Evolutionary conservation across 495 filamentous ascomycete species (phyloP), one percentile per base, ranked within the genome.

Genomic region (Xanthoparmelia taractica): DNA sequence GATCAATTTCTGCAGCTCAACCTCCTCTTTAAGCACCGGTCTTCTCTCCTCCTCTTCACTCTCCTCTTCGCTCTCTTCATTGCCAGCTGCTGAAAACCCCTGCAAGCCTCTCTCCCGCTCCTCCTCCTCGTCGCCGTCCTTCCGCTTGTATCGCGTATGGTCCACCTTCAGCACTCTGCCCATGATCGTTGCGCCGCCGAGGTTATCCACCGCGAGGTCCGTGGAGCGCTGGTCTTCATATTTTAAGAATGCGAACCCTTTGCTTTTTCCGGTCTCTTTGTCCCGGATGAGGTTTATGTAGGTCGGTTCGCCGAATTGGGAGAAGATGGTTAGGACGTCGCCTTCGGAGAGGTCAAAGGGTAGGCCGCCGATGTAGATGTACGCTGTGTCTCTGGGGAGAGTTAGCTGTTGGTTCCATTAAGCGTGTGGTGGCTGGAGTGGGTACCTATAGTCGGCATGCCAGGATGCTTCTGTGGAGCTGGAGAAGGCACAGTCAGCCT

Each of bases 181-280:
- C 72, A 90, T 79, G 23, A 98, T 87, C 34, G 82, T 87, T 31
- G 92, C 86, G 20, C 94, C 94, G 52, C 91, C 88, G 8, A 98
- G 75, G 72, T 98, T 98, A 75, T 98, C 94, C 4, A 98, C 94
- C 2, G 94, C 94, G 40, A 98, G 78, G 74, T 96, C 92, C 47
- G 89, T 93, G 72, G 91, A 96, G 63, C 95, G 85, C 81, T 98
- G 94, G 74, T 98, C 94, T 71, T 98, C 94, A 74, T 97, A 98
- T 73, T 98, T 98, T 59, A 98, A 80, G 78, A 92, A 99, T 2
- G 87, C 90, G 67, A 97, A 99, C 1, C 94, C 94, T 61, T 86
- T 87, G 66, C 88, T 93, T 73, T 96, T 96, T 34, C 94, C 95
- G 0, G 92, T 92, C 70, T 97, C 94, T 72, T 95, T 94, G 79